These are phyloP conservation scores for Eucalyptus camaldulensis DNA, from an alignment of 345 rosid species.

Conservation along the genomic window DNA sequence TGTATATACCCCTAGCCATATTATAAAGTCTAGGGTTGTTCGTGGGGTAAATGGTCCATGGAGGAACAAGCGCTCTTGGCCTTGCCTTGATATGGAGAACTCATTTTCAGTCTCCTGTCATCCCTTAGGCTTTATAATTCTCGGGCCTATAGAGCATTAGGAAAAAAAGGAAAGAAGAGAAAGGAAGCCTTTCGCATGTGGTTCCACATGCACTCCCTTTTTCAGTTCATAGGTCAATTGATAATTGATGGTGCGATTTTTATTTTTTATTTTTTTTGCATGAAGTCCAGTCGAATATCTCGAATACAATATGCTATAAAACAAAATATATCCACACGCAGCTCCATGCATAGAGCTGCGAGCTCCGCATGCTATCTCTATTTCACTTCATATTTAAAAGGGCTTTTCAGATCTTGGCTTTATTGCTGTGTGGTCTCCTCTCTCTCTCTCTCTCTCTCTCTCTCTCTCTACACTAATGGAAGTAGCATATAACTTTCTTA, in stretches of 20 bases:
- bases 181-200: not conserved
- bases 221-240: not conserved
- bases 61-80: not conserved
- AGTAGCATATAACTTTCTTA: too few species aligned
- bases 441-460: not conserved
- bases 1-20: not conserved
- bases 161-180: not conserved
- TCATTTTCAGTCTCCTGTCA: not conserved
- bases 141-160: not conserved
- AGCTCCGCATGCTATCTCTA: not conserved
- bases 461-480: too few species aligned
- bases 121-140: not conserved
- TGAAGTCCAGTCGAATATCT: not conserved
- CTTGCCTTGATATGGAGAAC: not conserved
- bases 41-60: not conserved
- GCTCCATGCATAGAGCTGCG: constrained; percentile 6
- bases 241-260: not conserved
- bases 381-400: not conserved
- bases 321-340: not conserved
- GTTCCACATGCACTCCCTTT: not conserved
- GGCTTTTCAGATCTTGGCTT: not conserved
- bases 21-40: not conserved
- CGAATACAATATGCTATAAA: not conserved
- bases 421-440: not conserved
- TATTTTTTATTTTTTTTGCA: not conserved